Evolutionary conservation across 306 rosid genomes (phyloP), one percentile per base, ranked within the genome.

Genomic region (Vigna mungo): DNA sequence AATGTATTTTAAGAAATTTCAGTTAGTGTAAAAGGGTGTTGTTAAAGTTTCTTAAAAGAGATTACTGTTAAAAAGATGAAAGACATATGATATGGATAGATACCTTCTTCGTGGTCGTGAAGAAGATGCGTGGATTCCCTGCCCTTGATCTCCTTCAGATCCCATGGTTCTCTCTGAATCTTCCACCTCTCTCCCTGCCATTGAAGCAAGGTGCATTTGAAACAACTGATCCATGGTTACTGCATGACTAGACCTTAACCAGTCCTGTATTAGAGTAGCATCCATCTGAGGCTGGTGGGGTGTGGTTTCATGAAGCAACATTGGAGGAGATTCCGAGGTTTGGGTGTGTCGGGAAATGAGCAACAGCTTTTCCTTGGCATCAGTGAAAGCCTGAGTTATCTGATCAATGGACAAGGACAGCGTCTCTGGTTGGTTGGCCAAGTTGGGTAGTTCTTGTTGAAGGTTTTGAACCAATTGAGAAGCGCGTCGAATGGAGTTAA

Each of bases 51-150:
- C 0, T 51, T 9, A 41, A 41, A 41, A 41, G 11, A 2, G 10
- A 9, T n/a, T 6, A 51, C 11, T 3, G 3, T 6, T 25, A 53
- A 53, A 55, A 55, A 21, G 34, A 55, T 11, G 61, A n/a, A 14
- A 58, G 0, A 58, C 4, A 14, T 20, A 3, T 20, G 20, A 21
- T 55, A 53, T 55, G 0, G 9, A 25, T 36, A 36, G 8, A 56
- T 64, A 90, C 97, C 96, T 83, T 83, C 47, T 80, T 37, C 93
- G 84, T 5, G 79, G 72, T 67, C 89, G 77, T 37, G 88, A 83
- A 9, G 84, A 61, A 9, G 88, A 66, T 15, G 64, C 37, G 54
- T 77, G 81, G 7, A 76, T 37, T 58, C 80, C 74, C 17, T 71
- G 76, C 20, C 43, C 21, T 41, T 44, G 49, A 44, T 76, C 76